Evolutionary conservation across 2,329 filamentous ascomycete genomes (phyloP).

Genomic region (Neonectria hederae): DNA sequence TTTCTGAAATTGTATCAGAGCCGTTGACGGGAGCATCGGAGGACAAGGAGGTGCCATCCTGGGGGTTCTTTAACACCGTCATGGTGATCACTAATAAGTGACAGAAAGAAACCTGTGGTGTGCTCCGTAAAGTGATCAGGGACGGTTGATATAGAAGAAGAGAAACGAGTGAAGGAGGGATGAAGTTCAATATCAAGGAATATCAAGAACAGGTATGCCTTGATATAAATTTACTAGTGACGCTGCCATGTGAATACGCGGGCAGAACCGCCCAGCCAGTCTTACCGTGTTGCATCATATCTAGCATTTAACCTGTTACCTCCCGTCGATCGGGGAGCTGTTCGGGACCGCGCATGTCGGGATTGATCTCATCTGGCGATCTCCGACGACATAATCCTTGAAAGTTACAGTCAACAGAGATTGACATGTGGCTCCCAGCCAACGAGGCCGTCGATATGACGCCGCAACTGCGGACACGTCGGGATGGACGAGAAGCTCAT

Average conservation of each 20-base stretch:
- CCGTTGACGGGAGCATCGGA: conserved; percentile 1
- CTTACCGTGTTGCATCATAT: conserved; percentile 3
- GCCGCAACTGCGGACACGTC: background rate
- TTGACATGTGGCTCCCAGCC: background rate
- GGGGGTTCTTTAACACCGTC: conserved; percentile 1
- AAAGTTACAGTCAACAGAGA: background rate
- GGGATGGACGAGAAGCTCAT: background rate
- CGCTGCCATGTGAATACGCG: background rate
- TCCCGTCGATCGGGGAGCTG: conserved; percentile 6
- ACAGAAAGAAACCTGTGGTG: no score
- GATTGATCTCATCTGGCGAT: background rate
- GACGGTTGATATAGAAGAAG: background rate
- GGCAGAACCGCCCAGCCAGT: background rate
- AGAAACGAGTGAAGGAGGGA: background rate
- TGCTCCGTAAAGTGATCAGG: no score
- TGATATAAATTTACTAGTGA: conserved; percentile 4
- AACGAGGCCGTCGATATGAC: background rate
- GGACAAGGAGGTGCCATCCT: background rate
- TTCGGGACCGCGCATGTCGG: background rate
- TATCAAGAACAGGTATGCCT: background rate
- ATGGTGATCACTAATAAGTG: conserved; percentile 2
- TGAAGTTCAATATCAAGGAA: background rate
- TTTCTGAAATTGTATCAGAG: conserved; percentile 16
- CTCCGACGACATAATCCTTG: conserved; percentile 4
- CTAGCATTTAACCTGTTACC: background rate